Conservation (phyloP, 2,329 filamentous ascomycete species). For the Aspergillus unguis region DNA sequence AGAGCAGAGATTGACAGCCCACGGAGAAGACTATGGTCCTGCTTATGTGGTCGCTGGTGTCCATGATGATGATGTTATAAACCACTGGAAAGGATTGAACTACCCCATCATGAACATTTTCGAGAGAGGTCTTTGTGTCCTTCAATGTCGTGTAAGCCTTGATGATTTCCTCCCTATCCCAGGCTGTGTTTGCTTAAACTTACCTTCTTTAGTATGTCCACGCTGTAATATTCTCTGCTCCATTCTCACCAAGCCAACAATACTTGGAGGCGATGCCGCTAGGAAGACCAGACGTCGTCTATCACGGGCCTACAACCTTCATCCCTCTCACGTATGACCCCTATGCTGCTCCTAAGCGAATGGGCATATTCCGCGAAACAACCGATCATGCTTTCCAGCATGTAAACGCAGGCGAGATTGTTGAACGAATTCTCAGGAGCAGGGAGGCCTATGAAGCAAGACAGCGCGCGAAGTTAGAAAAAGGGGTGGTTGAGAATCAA, state of each 20-base stretch:
- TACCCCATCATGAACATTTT: constrained; percentile 99
- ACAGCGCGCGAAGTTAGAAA: constrained; percentile 84
- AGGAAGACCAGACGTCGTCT: constrained; percentile 73
- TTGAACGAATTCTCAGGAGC: constrained; percentile 83
- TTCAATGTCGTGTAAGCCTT: constrained; percentile 78
- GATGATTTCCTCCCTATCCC: background rate
- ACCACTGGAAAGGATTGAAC: constrained; percentile 94
- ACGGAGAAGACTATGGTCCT: constrained; percentile 71
- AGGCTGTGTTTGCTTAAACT: background rate
- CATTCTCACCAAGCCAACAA: constrained; percentile 74
- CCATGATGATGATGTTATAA: constrained; percentile 93
- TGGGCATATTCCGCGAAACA: constrained; percentile 82
- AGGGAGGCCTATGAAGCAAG: constrained; percentile 85
- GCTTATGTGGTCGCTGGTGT: constrained; percentile 89
- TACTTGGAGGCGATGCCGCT: constrained; percentile 75
- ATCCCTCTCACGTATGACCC: constrained; percentile 75
- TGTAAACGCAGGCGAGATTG: constrained; percentile 90
- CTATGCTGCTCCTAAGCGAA: constrained; percentile 73
- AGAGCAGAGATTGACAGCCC: constrained; percentile 59
- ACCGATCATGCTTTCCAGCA: constrained; percentile 73
- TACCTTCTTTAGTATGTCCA: constrained; percentile 67
- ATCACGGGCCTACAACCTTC: constrained; percentile 93
- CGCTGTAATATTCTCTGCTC: constrained; percentile 82
- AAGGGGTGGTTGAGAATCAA: constrained; percentile 70
- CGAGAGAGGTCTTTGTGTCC: constrained; percentile 88